Conservation (phyloP, 106 monocot genomes). For the Allium cepa region DNA sequence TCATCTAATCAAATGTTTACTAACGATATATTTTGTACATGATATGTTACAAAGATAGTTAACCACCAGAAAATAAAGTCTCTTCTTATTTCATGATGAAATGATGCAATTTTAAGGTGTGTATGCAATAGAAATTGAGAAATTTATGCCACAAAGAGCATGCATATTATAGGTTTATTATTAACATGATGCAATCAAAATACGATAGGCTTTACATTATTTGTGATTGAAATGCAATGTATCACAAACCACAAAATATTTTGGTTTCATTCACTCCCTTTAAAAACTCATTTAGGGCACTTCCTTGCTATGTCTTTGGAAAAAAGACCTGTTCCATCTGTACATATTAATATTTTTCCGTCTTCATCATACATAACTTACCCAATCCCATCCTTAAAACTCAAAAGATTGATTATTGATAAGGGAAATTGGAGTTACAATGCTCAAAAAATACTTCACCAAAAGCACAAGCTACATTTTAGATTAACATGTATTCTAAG, state of each 20-base stretch:
- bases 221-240: neutral
- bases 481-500: too few relatives aligned
- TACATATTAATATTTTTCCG: conserved; percentile 41
- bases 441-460: neutral
- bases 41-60: neutral
- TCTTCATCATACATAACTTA: conserved; percentile 21
- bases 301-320: conserved; percentile 60
- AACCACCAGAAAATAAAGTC: neutral
- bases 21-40: too few relatives aligned
- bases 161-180: too few relatives aligned
- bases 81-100: neutral
- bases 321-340: conserved; percentile 79
- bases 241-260: conserved; percentile 17
- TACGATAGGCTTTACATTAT: too few relatives aligned
- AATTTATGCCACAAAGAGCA: too few relatives aligned
- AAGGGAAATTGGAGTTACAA: neutral
- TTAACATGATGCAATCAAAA: too few relatives aligned
- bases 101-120: too few relatives aligned
- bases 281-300: conserved; percentile 41
- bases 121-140: too few relatives aligned
- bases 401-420: neutral
- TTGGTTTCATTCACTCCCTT: conserved; percentile 22
- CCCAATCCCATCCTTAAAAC: conserved; percentile 41
- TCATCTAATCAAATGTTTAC: too few relatives aligned
- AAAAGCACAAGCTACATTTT: neutral